Evolutionary conservation across 768 basidiomycete genomes (phyloP).

Genomic region (Boletales sp.): DNA sequence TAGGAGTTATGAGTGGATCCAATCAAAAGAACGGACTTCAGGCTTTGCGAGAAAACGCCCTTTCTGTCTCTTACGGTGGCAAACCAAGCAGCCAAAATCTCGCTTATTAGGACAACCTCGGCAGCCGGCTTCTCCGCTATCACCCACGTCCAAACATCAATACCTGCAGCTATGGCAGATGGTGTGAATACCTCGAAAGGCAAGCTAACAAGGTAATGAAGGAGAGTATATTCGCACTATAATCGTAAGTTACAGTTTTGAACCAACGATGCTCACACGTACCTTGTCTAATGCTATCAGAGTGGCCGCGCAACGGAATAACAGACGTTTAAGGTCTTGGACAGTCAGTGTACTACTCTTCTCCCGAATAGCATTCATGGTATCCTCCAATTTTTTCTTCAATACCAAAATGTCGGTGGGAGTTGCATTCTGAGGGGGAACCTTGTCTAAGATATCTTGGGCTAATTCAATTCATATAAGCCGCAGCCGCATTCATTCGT

Average conservation of each 20-base stretch:
- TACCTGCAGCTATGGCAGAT: conserved; percentile 77
- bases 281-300: conserved; percentile 70
- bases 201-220: conserved; percentile 82
- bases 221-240: conserved; percentile 82
- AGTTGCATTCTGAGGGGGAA: conserved; percentile 58
- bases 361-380: conserved; percentile 62
- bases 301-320: conserved; percentile 84
- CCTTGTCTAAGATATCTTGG: conserved; percentile 55
- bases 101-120: conserved; percentile 81
- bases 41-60: conserved; percentile 76
- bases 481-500: not conserved
- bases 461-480: conserved; percentile 34
- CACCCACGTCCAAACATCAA: conserved; percentile 97
- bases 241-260: conserved; percentile 3
- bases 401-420: conserved; percentile 61
- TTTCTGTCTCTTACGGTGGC: conserved; percentile 70
- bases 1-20: not conserved
- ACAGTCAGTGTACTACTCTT: conserved; percentile 75
- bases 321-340: conserved; percentile 76
- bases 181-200: conserved; percentile 91
- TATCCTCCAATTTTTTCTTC: conserved; percentile 61
- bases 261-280: conserved; percentile 1
- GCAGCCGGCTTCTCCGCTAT: conserved; percentile 79
- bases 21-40: conserved; percentile 61
- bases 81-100: conserved; percentile 86